phyloP scores from a whole-genome alignment of 345 rosid species.

The Pistacia atlantica region DNA sequence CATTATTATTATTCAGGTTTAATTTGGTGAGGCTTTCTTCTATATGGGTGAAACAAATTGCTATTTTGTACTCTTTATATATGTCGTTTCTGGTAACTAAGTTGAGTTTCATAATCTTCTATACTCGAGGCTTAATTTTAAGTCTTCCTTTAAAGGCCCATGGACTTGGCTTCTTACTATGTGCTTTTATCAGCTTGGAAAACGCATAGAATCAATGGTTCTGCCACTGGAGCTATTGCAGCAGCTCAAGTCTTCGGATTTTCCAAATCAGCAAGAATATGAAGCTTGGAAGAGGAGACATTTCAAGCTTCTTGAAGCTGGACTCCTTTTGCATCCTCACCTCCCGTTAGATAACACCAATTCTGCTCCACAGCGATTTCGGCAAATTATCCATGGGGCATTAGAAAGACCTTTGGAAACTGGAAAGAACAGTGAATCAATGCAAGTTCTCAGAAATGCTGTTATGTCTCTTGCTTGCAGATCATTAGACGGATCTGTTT shows the following conservation, averaged over 20 bases:
- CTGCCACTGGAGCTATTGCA: constrained; percentile 89
- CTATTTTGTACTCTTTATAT: no score
- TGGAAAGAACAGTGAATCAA: constrained; percentile 66
- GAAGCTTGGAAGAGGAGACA: constrained; percentile 85
- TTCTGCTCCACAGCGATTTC: constrained; percentile 54
- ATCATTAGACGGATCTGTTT: constrained; percentile 53
- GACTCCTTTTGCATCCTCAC: constrained; percentile 75
- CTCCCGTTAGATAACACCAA: constrained; percentile 58
- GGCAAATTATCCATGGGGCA: constrained; percentile 56
- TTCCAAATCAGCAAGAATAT: constrained; percentile 67
- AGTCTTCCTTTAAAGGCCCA: no score
- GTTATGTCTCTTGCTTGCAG: constrained; percentile 75
- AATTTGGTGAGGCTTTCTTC: no score
- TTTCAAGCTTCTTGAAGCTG: constrained; percentile 85
- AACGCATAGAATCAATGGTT: constrained; percentile 74
- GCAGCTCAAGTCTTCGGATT: constrained; percentile 78
- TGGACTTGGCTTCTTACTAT: constrained; percentile 2
- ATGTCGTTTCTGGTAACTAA: no score
- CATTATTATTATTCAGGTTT: no score
- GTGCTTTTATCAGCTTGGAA: constrained; percentile 71
- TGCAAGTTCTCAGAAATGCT: constrained; percentile 66
- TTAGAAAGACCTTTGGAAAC: constrained; percentile 64
- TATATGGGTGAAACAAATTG: no score
- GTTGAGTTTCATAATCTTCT: neutral
- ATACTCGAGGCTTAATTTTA: no score